These are phyloP conservation scores for Boletellus ananiceps DNA, from an alignment of 768 basidiomycete genomes.

Conservation along the genomic window DNA sequence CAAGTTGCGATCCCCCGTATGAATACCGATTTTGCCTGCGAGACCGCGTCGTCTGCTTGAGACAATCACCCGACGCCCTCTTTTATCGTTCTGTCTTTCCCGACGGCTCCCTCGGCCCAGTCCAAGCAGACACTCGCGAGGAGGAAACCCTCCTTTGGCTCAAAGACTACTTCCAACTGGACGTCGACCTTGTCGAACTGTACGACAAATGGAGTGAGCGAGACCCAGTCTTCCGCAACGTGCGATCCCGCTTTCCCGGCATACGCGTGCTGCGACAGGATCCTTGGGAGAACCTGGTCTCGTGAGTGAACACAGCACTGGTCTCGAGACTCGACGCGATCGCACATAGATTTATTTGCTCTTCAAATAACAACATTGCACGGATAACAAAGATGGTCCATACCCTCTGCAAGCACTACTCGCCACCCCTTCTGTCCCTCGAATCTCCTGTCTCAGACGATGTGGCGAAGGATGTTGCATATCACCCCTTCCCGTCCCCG, in stretches of 20 bases:
- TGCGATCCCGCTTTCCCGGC: constrained; percentile 66
- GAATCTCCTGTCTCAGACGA: constrained; percentile 32
- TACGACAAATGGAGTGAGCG: constrained; percentile 71
- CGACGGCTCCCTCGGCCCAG: constrained; percentile 29
- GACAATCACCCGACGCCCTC: constrained; percentile 60
- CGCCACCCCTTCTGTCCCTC: constrained; percentile 58
- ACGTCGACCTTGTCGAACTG: constrained; percentile 62
- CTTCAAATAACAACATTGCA: constrained; percentile 92
- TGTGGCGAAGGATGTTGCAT: constrained; percentile 35
- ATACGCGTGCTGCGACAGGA: constrained; percentile 88
- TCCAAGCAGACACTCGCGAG: constrained; percentile 37
- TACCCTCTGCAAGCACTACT: constrained; percentile 72
- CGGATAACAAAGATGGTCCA: constrained; percentile 95
- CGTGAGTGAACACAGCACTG: constrained; percentile 50
- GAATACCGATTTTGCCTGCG: constrained; percentile 79
- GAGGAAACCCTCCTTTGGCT: constrained; percentile 73
- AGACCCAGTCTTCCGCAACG: constrained; percentile 70
- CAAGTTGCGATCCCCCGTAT: constrained; percentile 24
- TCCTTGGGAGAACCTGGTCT: constrained; percentile 92
- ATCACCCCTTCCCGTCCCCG: constrained; percentile 85
- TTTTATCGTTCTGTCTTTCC: constrained; percentile 74
- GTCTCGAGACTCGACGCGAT: constrained; percentile 9
- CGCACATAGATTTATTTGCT: constrained; percentile 83
- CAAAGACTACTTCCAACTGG: constrained; percentile 84
- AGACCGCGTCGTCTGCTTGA: constrained; percentile 80